Evolutionary conservation across 192 early-diverging fungal genomes (phyloP), one percentile per base, ranked within the genome.

Genomic region (Umbelopsis vinacea): DNA sequence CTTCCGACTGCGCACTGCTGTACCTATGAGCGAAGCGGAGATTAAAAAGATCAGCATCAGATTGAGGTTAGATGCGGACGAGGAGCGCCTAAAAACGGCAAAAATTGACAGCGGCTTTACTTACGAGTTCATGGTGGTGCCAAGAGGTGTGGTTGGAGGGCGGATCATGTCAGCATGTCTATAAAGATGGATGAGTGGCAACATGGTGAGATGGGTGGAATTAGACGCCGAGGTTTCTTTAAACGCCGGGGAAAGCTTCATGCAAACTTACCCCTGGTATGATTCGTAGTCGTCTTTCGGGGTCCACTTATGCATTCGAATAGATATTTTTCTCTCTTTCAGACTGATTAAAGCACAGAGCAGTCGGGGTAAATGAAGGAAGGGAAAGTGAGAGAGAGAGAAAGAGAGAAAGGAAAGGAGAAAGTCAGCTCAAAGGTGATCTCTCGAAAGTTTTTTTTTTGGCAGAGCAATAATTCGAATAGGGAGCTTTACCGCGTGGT

Each of bases 261-360:
- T 12, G 11, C 15, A 19, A 29, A 29, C 57, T 63, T 63, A 63
- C 57, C 57, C 57, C 57, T 63, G 57, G 37, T 63, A 63, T 37
- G 57, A 63, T 26, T 63, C 57, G 57, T 63, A 63, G n/a, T 63
- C 57, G 26, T 63, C 57, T 63, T 63, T 63, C 33, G 57, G 57
- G 26, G 57, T 63, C 57, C 57, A 63, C 57, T 63, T 63, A 14
- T 63, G 57, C 57, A 63, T 63, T 29, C 8, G 33, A 63, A 19
- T 14, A 43, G 11, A 12, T n/a, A n/a, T n/a, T n/a, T 11, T 43
- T 43, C 40, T 63, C 15, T 29, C 26, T 63, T n/a, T 63, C 26
- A 26, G 11, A 35, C 29, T 2, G 29, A 29, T 23, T 33, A 29
- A 35, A 60, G 33, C 23, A 69, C 22, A 23, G 17, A 71, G 40